Evolutionary conservation across 805 yeast genomes (phyloP).

Genomic region (Barnettozyma botsteinii): DNA sequence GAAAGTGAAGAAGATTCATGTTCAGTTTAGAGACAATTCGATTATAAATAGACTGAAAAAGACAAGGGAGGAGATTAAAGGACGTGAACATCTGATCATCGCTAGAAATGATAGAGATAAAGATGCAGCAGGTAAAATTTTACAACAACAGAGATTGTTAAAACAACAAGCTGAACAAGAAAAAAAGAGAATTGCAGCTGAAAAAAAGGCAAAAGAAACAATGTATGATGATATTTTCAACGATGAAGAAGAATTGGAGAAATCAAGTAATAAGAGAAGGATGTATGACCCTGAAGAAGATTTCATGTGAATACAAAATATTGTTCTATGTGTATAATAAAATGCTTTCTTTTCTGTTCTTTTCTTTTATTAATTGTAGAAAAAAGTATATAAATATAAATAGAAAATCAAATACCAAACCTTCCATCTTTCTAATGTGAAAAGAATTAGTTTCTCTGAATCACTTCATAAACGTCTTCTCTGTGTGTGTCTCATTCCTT

Average conservation of each 20-base stretch:
- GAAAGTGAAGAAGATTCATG: constrained; percentile 44
- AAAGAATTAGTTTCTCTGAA: neutral
- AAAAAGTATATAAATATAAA: constrained; percentile 3
- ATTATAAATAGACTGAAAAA: constrained; percentile 58
- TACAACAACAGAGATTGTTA: constrained; percentile 25
- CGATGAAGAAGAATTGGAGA: constrained; percentile 39
- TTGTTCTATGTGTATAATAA: neutral
- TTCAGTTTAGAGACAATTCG: constrained; percentile 52
- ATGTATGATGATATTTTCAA: constrained; percentile 45
- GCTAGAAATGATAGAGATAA: constrained; percentile 37
- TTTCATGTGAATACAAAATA: constrained; percentile 34
- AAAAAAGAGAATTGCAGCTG: constrained; percentile 33
- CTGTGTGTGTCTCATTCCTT: no score
- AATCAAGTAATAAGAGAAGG: constrained; percentile 40
- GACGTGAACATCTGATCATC: constrained; percentile 26
- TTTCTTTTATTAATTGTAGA: neutral
- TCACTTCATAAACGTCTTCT: neutral
- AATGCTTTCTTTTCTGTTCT: constrained; percentile 2
- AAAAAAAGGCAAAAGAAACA: constrained; percentile 35
- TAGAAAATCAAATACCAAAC: constrained; percentile 1
- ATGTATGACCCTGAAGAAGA: constrained; percentile 54
- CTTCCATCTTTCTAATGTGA: neutral
- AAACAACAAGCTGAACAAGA: constrained; percentile 29
- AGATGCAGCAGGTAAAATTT: constrained; percentile 20
- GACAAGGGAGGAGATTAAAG: constrained; percentile 50